Evolutionary conservation across 139 green algal genomes (phyloP).

Genomic region (Microglena sp.): DNA sequence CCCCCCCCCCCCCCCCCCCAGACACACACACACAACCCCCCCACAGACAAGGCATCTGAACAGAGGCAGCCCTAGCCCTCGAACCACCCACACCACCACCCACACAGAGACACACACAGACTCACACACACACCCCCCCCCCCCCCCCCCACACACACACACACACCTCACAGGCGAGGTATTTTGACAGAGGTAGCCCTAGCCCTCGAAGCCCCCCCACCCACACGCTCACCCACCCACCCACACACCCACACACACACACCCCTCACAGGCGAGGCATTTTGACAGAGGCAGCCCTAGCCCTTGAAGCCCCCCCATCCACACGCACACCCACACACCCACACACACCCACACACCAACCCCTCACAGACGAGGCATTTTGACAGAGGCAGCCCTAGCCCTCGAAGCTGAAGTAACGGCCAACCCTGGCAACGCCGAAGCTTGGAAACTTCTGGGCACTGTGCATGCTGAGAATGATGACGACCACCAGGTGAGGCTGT

Average conservation of each 20-base stretch:
- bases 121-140: background rate
- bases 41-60: background rate
- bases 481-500: slow-evolving; percentile 63
- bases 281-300: slow-evolving; percentile 75
- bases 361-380: slow-evolving; percentile 57
- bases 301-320: slow-evolving; percentile 92
- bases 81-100: background rate
- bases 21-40: too few species aligned
- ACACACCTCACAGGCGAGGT: background rate
- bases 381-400: slow-evolving; percentile 87
- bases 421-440: slow-evolving; percentile 63
- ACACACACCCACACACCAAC: too few species aligned
- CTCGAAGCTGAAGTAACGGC: slow-evolving; percentile 85
- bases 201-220: background rate
- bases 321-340: too few species aligned
- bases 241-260: background rate
- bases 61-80: background rate
- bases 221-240: background rate
- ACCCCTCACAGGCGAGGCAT: background rate
- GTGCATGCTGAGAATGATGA: slow-evolving; percentile 98
- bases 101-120: too few species aligned
- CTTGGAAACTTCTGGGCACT: slow-evolving; percentile 90
- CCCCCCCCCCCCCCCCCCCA: too few species aligned
- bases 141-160: background rate
- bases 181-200: background rate